Conservation (phyloP, 2,329 filamentous ascomycete genomes). For the Trichoderma afroharzianum region DNA sequence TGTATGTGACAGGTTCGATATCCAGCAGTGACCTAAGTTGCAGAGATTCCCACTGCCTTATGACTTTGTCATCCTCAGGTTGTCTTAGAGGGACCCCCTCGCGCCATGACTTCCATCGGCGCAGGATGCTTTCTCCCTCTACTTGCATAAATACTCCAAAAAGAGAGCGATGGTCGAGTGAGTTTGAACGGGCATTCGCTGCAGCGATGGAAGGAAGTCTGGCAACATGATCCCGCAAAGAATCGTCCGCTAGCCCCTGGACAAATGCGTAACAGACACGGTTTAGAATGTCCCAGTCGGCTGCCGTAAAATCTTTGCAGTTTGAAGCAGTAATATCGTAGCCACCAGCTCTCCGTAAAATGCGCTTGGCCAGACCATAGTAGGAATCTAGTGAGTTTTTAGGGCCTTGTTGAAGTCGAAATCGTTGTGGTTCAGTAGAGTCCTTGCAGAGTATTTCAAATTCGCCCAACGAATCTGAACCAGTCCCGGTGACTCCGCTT, state of each 20-base stretch:
- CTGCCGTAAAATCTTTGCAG: constrained; percentile 37
- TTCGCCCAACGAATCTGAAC: constrained; percentile 16
- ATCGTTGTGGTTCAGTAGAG: constrained; percentile 21
- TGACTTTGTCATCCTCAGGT: constrained; percentile 30
- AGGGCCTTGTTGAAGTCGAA: constrained; percentile 40
- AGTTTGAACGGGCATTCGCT: constrained; percentile 23
- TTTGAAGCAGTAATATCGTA: constrained; percentile 50
- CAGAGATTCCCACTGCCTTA: constrained; percentile 46
- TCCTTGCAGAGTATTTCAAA: constrained; percentile 24
- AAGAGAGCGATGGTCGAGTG: constrained; percentile 44
- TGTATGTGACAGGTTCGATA: constrained; percentile 46
- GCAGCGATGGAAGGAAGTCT: constrained; percentile 47
- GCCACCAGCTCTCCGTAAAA: constrained; percentile 46
- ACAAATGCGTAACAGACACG: constrained; percentile 53
- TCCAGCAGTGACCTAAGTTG: constrained; percentile 40
- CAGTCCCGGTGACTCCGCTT: background rate
- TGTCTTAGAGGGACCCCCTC: constrained; percentile 22
- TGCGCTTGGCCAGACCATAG: constrained; percentile 46
- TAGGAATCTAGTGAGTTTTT: constrained; percentile 45
- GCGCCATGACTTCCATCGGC: constrained; percentile 33
- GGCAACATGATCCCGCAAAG: constrained; percentile 43
- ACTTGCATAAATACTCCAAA: constrained; percentile 50
- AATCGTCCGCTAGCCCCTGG: constrained; percentile 46
- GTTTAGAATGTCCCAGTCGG: constrained; percentile 49
- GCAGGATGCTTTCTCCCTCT: constrained; percentile 54